Base-by-base conservation (phyloP, 371 early-diverging fungal species). In the Mucor piriformis region DNA sequence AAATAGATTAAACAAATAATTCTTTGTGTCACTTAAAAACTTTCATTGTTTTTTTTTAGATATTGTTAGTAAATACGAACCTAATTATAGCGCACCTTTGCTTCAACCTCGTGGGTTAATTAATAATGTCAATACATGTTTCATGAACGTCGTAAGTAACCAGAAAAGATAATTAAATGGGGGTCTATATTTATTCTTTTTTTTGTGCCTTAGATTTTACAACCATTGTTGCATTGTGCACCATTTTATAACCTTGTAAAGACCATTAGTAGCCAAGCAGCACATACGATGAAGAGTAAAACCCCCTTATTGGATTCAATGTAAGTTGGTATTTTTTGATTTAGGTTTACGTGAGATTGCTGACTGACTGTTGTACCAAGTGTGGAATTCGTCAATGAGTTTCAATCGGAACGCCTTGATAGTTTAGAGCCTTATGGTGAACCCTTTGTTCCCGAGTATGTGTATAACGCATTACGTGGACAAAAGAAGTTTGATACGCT, bases 41-140 rank as follows among this genome's bases (percentile, higher is more conserved):
- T 37, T 37, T 11, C 12, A 18, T 42, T 10, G 8, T 10, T 33
- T 32, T 46, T 43, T 18, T 38, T 25, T 73, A 59, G 85, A 83
- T 46, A 81, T 86, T 16, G 72, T 88, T 21, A 69, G 73, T 54
- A 78, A 79, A 37, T 87, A 76, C 56, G 74, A 84, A 37, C 79
- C 83, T 13, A 72, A 72, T 4, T 85, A 76, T 46, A 59, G 64
- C 16, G 74, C 76, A 6, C 75, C 77, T 37, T 73, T 88, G 23
- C 75, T 95, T 29, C 85, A 86, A 54, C 96, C 97, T 15, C 86
- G 97, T 33, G 98, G 98, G 3, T 83, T 98, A 44, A 88, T 94
- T 59, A 98, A 98, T 67, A 91, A 87, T 56, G 97, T 97, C 42
- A 98, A 98, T 77, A 95, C 92, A 76, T 98, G 98, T 73, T 98